Evolutionary conservation across 2,329 filamentous ascomycete genomes (phyloP).

Genomic region (Fusarium sp.): DNA sequence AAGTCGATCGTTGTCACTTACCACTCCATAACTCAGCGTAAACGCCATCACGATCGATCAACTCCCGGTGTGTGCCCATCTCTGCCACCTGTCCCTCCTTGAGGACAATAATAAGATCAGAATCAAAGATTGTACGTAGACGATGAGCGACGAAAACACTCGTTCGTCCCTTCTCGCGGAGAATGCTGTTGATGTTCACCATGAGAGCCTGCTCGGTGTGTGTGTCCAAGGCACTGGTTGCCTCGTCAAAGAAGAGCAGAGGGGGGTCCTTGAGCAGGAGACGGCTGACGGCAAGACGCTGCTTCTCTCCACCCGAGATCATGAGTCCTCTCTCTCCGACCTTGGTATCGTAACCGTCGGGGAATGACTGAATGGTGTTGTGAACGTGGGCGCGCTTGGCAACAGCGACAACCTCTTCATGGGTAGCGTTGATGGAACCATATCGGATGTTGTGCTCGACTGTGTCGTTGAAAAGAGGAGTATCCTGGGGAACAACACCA

Average conservation of each 20-base stretch:
- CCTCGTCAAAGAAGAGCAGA: conserved; percentile 93
- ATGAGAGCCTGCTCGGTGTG: conserved; percentile 93
- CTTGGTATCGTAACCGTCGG: conserved; percentile 89
- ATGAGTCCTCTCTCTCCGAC: conserved; percentile 96
- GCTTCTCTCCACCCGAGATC: conserved; percentile 96
- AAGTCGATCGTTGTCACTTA: conserved; percentile 57
- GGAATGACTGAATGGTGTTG: conserved; percentile 81
- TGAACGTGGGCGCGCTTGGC: conserved; percentile 87
- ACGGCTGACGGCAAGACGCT: conserved; percentile 85
- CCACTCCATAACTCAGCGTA: conserved; percentile 93
- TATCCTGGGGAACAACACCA: conserved; percentile 96
- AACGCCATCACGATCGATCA: conserved; percentile 81
- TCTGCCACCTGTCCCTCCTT: conserved; percentile 88
- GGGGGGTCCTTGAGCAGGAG: conserved; percentile 90
- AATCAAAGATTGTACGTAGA: conserved; percentile 91
- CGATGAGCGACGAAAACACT: conserved; percentile 96
- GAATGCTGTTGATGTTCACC: conserved; percentile 90
- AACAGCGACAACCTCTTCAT: conserved; percentile 78
- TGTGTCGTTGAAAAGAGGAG: conserved; percentile 95
- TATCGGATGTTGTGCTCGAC: conserved; percentile 97
- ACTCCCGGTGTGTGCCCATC: conserved; percentile 84
- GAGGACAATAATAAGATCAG: conserved; percentile 91
- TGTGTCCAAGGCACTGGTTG: conserved; percentile 90
- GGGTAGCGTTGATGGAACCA: conserved; percentile 80
- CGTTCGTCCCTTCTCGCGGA: conserved; percentile 87